Base-by-base conservation (phyloP, 306 rosid species). In the Quercus berberidifolia region DNA sequence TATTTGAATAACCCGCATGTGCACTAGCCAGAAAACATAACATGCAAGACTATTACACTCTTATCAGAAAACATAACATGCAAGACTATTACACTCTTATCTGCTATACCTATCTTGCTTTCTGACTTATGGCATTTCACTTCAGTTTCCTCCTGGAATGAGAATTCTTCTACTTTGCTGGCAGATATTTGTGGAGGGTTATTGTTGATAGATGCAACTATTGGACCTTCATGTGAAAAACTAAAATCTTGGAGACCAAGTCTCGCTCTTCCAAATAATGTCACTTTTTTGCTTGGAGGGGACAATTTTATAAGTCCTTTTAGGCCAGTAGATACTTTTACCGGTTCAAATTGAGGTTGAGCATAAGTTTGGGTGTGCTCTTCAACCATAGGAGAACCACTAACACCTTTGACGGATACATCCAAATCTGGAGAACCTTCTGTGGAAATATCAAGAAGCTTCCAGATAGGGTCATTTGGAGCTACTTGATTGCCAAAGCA, bases 201-300 rank as follows among this genome's bases (percentile, higher is more conserved):
- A 76, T 49, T 77, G 65, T 59, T 74, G 19, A 64, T 73, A 28
- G 84, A 26, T 26, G 28, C 28, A 26, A 1, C 2, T 26, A 26
- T 26, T 26, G 28, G 28, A 26, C 28, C 28, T 26, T 26, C 28
- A 0, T 26, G 28, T 23, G 79, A 83, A 81, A 85, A 58, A 75
- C 59, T 72, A 3, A 55, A 74, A 81, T 90, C 92, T 52, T 79
- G 79, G n/a, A 86, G 71, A 73, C 84, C 86, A 56, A 85, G 79
- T 74, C 97, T 91, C 71, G 94, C 96, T 88, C 89, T 92, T 79
- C 96, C 97, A 78, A 94, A 94, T 69, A 90, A 85, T 1, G 96
- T 89, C 20, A 83, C 74, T 10, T 79, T 80, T 71, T 86, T 88
- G 15, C 77, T 69, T 26, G 85, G 82, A 79, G 88, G 81, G 74